Conservation (phyloP, 1,139 yeast genomes). For the Blastobotrys buckinghamii region DNA sequence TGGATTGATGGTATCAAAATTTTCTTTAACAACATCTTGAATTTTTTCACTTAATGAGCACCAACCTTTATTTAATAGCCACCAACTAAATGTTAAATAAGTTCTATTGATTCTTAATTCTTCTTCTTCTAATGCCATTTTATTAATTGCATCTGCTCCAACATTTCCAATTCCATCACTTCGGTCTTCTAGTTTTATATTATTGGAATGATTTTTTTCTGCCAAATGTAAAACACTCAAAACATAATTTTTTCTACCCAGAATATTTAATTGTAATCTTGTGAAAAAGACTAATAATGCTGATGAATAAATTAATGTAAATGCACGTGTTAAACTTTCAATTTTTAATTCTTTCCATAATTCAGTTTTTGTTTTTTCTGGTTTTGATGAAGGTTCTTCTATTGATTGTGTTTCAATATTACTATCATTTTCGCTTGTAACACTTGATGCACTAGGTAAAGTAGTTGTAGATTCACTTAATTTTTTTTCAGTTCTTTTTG, state of each 20-base stretch:
- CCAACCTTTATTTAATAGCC: conserved; percentile 91
- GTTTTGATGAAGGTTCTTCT: conserved; percentile 2
- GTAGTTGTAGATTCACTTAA: conserved; percentile 17
- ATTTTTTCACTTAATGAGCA: conserved; percentile 48
- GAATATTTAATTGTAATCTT: conserved; percentile 76
- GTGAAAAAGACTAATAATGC: conserved; percentile 70
- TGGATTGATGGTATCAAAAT: conserved; percentile 63
- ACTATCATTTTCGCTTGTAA: not conserved
- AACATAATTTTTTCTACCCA: conserved; percentile 81
- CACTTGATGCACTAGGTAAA: conserved; percentile 11
- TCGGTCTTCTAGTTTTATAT: conserved; percentile 17
- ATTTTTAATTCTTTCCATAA: conserved; percentile 81
- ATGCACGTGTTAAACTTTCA: conserved; percentile 65
- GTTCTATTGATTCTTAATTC: conserved; percentile 59
- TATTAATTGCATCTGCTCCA: conserved; percentile 27
- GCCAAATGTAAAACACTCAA: conserved; percentile 73
- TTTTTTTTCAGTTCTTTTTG: conserved; percentile 39
- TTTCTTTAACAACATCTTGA: conserved; percentile 51
- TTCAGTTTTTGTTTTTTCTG: conserved; percentile 53
- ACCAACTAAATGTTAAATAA: conserved; percentile 86
- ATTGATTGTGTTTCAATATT: not conserved
- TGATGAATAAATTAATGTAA: conserved; percentile 64
- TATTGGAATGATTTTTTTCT: conserved; percentile 28
- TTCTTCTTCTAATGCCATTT: conserved; percentile 26
- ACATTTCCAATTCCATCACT: conserved; percentile 25